Evolutionary conservation across 306 rosid genomes (phyloP).

Genomic region (Mucuna pruriens): DNA sequence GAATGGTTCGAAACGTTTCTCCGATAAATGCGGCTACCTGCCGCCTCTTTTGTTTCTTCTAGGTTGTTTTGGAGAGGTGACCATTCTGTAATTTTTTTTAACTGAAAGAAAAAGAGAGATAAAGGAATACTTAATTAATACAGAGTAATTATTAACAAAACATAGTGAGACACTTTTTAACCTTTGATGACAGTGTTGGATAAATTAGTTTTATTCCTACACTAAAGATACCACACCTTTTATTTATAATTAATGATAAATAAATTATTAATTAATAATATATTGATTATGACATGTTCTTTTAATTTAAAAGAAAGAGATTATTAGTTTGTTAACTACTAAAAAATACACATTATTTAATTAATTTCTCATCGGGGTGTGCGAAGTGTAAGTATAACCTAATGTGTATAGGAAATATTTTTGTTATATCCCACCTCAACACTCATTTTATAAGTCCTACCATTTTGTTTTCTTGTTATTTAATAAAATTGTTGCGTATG

Average conservation of each 20-base stretch:
- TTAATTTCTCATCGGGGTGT: not conserved
- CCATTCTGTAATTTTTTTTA: not conserved
- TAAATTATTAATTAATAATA: not conserved
- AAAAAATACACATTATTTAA: not conserved
- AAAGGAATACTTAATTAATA: not conserved
- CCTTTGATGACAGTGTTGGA: not conserved
- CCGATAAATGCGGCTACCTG: not conserved
- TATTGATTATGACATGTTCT: not conserved
- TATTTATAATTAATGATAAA: not conserved
- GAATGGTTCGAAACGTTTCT: not conserved
- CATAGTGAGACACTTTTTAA: not conserved
- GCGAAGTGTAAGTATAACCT: not conserved
- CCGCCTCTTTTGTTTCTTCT: not conserved
- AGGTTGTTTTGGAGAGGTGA: not conserved
- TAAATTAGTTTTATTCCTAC: not conserved
- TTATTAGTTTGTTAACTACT: not conserved
- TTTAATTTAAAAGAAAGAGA: not conserved
- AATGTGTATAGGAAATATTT: not conserved
- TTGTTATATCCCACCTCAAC: not conserved
- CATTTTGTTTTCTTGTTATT: not conserved
- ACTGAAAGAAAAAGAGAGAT: not conserved
- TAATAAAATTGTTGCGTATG: slow-evolving; percentile 47
- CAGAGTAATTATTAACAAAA: not conserved
- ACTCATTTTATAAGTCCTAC: not conserved
- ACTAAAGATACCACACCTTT: not conserved